A percentile compares a stretch with the other conserved stretches of the same genome.
Evolutionary conservation across 164 flowering plant species (phyloP).

Genomic region (Aristolochia contorta): DNA sequence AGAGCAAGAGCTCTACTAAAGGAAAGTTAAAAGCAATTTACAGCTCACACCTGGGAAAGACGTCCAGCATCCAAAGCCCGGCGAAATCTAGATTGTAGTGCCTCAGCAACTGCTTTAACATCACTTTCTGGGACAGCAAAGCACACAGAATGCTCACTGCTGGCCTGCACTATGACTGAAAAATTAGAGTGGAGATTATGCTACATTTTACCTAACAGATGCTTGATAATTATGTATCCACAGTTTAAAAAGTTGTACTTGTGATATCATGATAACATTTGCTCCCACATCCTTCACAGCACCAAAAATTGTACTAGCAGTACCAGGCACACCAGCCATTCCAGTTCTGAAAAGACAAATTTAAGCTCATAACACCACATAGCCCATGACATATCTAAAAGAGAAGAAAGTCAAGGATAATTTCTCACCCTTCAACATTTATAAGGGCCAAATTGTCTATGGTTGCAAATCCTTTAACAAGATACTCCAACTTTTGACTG

Average conservation of each 20-base stretch:
- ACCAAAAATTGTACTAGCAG: slow-evolving; percentile 83
- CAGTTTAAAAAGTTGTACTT: slow-evolving; percentile 28
- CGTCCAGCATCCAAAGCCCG: slow-evolving; percentile 91
- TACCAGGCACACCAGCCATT: slow-evolving; percentile 99
- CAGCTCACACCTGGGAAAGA: slow-evolving; percentile 68
- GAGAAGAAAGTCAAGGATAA: not conserved
- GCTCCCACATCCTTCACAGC: slow-evolving; percentile 98
- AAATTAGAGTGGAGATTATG: slow-evolving; percentile 7
- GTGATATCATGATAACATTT: slow-evolving; percentile 97
- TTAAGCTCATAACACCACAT: not conserved
- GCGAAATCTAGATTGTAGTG: slow-evolving; percentile 70
- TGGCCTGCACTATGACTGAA: slow-evolving; percentile 49
- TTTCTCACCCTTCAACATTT: slow-evolving; percentile 94
- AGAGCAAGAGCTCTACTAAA: not conserved
- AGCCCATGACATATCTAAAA: not conserved
- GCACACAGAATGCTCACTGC: slow-evolving; percentile 99
- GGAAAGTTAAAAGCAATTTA: not conserved
- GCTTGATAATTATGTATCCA: too few species aligned
- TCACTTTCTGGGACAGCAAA: slow-evolving; percentile 99
- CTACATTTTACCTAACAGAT: too few species aligned
- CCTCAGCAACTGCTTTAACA: slow-evolving; percentile 81
- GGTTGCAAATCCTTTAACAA: slow-evolving; percentile 96
- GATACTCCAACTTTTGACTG: slow-evolving; percentile 30
- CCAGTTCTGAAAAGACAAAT: slow-evolving; percentile 60
- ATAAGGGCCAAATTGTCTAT: slow-evolving; percentile 94